Conservation (phyloP, 2,329 filamentous ascomycete genomes). For the Hypoxylon sp. region DNA sequence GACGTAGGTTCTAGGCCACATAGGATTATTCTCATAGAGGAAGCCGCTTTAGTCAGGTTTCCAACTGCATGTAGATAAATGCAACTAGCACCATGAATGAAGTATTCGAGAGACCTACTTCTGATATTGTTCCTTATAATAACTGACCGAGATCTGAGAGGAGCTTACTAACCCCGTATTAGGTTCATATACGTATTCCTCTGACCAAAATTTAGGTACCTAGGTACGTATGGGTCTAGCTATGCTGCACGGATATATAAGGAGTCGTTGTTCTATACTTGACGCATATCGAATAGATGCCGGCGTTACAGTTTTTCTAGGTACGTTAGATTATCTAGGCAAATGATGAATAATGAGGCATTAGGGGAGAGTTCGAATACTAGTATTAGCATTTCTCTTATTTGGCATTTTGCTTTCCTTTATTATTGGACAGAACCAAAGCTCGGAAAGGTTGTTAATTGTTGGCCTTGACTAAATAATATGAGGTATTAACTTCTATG, state of each 20-base stretch:
- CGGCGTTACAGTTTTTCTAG: not conserved
- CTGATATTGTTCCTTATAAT: too few relatives aligned
- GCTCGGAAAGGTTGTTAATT: not conserved
- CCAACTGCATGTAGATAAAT: not conserved
- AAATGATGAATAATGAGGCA: not conserved
- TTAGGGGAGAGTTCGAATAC: not conserved
- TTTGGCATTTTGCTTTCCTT: not conserved
- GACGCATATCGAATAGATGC: not conserved
- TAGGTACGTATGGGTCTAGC: too few relatives aligned
- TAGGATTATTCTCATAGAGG: not conserved
- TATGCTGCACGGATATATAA: too few relatives aligned
- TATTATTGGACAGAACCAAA: not conserved
- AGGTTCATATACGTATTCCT: too few relatives aligned
- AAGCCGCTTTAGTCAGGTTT: not conserved
- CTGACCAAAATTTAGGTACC: too few relatives aligned
- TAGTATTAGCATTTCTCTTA: not conserved
- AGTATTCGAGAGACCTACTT: too few relatives aligned
- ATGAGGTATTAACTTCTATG: slow-evolving; percentile 1
- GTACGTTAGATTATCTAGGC: too few relatives aligned
- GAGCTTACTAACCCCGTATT: too few relatives aligned
- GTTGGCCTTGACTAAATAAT: not conserved
- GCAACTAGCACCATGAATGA: too few relatives aligned
- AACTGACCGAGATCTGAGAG: too few relatives aligned
- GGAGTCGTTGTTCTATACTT: too few relatives aligned
- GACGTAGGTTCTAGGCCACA: not conserved